Evolutionary conservation across 106 monocot species (phyloP).

Genomic region (Acorus gramineus): DNA sequence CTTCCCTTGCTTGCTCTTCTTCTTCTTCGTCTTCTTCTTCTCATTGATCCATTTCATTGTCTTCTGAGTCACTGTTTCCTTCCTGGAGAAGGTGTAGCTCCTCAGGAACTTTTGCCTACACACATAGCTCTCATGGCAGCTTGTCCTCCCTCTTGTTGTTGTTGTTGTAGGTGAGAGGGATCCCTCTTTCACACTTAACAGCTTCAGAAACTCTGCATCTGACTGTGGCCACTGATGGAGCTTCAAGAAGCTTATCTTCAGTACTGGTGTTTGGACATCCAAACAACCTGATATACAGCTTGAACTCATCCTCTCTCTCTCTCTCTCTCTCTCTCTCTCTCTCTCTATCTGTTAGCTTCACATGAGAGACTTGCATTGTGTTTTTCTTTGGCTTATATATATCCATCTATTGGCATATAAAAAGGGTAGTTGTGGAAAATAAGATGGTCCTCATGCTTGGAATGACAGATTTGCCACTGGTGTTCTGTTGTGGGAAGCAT

Average conservation of each 20-base stretch:
- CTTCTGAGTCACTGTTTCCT: neutral
- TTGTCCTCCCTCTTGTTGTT: neutral
- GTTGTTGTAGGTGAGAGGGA: neutral
- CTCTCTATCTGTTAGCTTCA: too few relatives aligned
- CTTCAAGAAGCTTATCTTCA: neutral
- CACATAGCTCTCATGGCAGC: neutral
- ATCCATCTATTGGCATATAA: too few relatives aligned
- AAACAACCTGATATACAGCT: neutral
- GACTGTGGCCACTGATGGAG: neutral
- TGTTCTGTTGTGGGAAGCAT: too few relatives aligned
- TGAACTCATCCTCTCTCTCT: neutral
- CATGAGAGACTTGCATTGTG: too few relatives aligned
- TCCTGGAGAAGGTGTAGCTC: constrained; percentile 6
- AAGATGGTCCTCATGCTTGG: too few relatives aligned
- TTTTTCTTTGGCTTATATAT: too few relatives aligned
- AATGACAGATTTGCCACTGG: too few relatives aligned
- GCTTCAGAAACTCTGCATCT: constrained; percentile 2
- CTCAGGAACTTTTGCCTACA: neutral
- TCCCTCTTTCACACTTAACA: neutral
- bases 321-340: too few relatives aligned
- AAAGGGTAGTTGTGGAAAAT: too few relatives aligned
- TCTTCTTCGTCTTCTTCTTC: too few relatives aligned
- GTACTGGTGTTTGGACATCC: neutral
- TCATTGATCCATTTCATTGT: too few relatives aligned
- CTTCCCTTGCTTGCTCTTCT: too few relatives aligned